A percentile compares a stretch with the other conserved stretches of the same genome.
Evolutionary conservation across 768 basidiomycete species (phyloP).

Genomic region (Neoboletus subvelutipes): DNA sequence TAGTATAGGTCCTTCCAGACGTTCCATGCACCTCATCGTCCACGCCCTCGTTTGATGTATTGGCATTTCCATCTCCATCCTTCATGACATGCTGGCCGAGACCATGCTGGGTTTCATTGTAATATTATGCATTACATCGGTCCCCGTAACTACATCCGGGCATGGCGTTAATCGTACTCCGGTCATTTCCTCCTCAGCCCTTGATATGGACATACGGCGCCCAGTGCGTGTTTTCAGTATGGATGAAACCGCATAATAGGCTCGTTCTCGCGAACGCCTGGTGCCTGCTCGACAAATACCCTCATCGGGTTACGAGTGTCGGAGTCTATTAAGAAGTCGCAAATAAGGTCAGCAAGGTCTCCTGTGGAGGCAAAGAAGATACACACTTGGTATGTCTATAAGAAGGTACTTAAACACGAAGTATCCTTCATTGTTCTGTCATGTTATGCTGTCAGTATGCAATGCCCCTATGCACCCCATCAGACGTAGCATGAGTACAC

Average conservation of each 20-base stretch:
- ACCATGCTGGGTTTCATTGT: conserved; percentile 27
- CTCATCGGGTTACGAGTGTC: conserved; percentile 59
- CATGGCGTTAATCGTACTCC: conserved; percentile 12
- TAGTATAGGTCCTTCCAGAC: conserved; percentile 36
- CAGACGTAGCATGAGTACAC: conserved; percentile 1
- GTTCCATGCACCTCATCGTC: conserved; percentile 14
- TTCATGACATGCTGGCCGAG: conserved; percentile 12
- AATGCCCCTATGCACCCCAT: conserved; percentile 1
- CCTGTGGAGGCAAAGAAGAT: conserved; percentile 18
- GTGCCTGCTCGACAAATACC: conserved; percentile 66
- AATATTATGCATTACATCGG: conserved; percentile 26
- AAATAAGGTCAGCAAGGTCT: background rate
- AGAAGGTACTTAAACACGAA: conserved; percentile 78
- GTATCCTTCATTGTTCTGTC: conserved; percentile 71
- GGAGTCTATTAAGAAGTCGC: conserved; percentile 46
- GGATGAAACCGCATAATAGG: conserved; percentile 68
- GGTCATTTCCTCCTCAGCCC: conserved; percentile 9
- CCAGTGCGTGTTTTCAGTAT: conserved; percentile 22
- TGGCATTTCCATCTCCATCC: conserved; percentile 4
- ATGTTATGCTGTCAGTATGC: conserved; percentile 11
- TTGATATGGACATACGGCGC: conserved; percentile 10
- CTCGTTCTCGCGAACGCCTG: conserved; percentile 69
- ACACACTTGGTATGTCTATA: conserved; percentile 77
- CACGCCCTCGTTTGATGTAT: conserved; percentile 6
- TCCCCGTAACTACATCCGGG: conserved; percentile 17